Base-by-base conservation (phyloP, 768 basidiomycete species). In the Cantharellus anzutake region DNA sequence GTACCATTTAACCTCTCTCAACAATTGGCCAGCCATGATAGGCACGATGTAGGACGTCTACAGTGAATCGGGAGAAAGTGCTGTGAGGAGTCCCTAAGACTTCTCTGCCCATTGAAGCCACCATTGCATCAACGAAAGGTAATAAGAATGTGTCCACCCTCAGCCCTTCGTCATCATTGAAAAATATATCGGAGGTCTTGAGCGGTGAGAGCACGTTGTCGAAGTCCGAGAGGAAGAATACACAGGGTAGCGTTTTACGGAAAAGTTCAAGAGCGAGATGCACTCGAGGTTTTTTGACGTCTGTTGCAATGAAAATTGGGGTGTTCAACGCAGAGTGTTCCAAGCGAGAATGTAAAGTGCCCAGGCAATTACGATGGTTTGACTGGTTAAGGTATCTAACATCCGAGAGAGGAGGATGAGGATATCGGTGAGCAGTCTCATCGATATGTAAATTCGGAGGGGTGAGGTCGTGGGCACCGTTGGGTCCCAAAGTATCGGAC, bases 41-140 rank as follows among this genome's bases (percentile, higher is more conserved):
- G 57, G 67, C 73, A 65, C 76, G 72, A 82, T 84, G 84, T 62
- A 88, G 66, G 35, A 85, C 78, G 60, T 85, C 81, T 60, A 73
- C 70, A 20, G 84, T 76, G 63, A 81, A 90, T 58, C 73, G 70
- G 67, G 83, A 84, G 64, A 86, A 89, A 39, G 87, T 88, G 65
- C 84, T 87, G 59, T 78, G 76, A 59, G 79, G 76, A 7, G 86
- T 90, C 2, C 83, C 84, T 0, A 82, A 77, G 39, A 86, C 75
- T 14, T 65, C 70, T 67, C 73, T 69, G 0, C 80, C 82, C 58
- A 74, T 74, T 2, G 78, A 78, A 14, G 79, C 77, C 39, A 91
- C 76, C 71, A 86, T 73, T 3, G 81, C 84, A 66, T 88, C 86
- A 40, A 89, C 64, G 60, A 86, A 77, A 2, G 85, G 83, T 29